These are phyloP conservation scores for Brassica juncea DNA, from an alignment of 345 rosid species.

Conservation along the genomic window DNA sequence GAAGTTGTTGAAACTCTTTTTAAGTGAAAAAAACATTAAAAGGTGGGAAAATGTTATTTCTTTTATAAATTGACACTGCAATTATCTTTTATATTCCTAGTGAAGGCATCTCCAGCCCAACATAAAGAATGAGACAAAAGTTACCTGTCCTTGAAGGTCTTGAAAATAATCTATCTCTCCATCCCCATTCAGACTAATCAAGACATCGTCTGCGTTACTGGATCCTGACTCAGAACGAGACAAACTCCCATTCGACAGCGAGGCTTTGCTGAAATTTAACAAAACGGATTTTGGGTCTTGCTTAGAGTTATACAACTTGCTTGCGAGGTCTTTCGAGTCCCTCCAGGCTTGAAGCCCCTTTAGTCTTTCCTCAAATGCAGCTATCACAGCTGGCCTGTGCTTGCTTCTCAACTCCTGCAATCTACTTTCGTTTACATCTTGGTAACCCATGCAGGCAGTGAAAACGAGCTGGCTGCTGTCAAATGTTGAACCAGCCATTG, in stretches of 20 bases:
- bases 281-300: constrained; percentile 70
- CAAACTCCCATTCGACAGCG: constrained; percentile 56
- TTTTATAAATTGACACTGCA: constrained; percentile 8
- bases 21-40: background rate
- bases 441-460: constrained; percentile 98
- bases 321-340: constrained; percentile 72
- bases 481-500: constrained; percentile 94
- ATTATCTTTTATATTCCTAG: background rate
- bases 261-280: constrained; percentile 50
- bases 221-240: constrained; percentile 76
- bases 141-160: constrained; percentile 94
- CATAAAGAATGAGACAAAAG: constrained; percentile 22
- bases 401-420: constrained; percentile 76
- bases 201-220: constrained; percentile 64
- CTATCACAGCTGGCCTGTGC: constrained; percentile 76
- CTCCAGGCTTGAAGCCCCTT: constrained; percentile 91
- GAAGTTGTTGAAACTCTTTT: constrained; percentile 3
- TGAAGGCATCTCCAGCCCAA: background rate
- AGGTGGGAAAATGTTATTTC: background rate
- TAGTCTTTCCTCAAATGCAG: constrained; percentile 79
- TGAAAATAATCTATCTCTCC: constrained; percentile 64
- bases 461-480: constrained; percentile 98
- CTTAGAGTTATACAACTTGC: constrained; percentile 73
- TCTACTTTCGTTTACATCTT: constrained; percentile 71
- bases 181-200: constrained; percentile 62